phyloP scores from a whole-genome alignment of 768 basidiomycete genomes.

The Leccinum uliginosum region DNA sequence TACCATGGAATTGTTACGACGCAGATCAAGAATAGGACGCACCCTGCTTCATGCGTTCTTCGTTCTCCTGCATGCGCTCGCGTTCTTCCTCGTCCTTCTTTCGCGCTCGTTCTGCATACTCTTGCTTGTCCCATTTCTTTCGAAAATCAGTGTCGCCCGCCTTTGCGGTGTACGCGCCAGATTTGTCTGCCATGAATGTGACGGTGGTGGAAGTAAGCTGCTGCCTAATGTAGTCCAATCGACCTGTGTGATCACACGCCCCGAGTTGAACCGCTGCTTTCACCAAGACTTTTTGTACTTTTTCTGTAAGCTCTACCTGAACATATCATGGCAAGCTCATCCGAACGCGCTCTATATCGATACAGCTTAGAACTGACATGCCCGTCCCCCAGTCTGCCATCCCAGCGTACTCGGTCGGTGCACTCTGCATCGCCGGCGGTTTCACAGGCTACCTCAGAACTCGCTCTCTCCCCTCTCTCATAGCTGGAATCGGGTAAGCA shows the following conservation, averaged over 20 bases:
- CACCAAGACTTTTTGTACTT: not conserved
- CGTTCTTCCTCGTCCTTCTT: constrained; percentile 76
- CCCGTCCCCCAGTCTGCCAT: constrained; percentile 60
- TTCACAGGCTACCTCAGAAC: constrained; percentile 67
- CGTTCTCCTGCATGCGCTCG: constrained; percentile 82
- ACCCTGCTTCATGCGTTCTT: constrained; percentile 83
- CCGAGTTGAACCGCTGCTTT: not conserved
- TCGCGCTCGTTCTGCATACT: constrained; percentile 79
- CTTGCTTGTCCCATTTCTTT: constrained; percentile 94
- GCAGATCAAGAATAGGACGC: constrained; percentile 1
- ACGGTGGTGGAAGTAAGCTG: not conserved
- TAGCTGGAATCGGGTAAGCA: constrained; percentile 71
- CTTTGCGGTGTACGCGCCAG: constrained; percentile 35
- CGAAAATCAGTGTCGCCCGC: constrained; percentile 69
- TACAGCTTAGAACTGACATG: constrained; percentile 19
- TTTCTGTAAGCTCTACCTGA: constrained; percentile 18
- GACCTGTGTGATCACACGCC: constrained; percentile 10
- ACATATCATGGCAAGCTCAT: constrained; percentile 28
- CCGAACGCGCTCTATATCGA: not conserved
- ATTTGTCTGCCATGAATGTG: constrained; percentile 29
- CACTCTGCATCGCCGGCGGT: constrained; percentile 73
- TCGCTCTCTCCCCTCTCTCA: constrained; percentile 75
- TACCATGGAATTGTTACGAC: not conserved
- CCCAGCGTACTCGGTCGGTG: constrained; percentile 76
- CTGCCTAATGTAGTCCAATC: not conserved